These are phyloP conservation scores for Talaromyces sp. DNA, from an alignment of 2,329 filamentous ascomycete species.

Conservation along the genomic window DNA sequence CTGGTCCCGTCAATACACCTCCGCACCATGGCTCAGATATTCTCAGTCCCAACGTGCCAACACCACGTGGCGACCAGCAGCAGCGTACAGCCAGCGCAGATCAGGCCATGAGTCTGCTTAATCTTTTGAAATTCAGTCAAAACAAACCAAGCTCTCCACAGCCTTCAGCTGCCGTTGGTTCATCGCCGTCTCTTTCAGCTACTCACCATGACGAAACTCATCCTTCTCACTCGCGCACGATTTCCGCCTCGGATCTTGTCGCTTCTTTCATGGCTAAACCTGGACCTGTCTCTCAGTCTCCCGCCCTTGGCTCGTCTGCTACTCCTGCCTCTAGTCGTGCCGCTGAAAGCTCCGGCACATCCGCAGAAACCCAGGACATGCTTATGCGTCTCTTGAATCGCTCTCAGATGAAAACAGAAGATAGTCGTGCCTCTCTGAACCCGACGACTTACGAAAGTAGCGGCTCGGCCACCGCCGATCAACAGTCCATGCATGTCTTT, in stretches of 20 bases:
- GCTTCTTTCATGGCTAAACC: constrained; percentile 53
- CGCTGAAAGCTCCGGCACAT: constrained; percentile 21
- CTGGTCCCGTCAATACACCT: constrained; percentile 51
- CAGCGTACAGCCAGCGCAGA: constrained; percentile 38
- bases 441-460: constrained; percentile 4
- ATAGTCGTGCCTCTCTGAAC: constrained; percentile 6
- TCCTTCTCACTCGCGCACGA: constrained; percentile 33
- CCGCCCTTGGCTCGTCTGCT: constrained; percentile 31
- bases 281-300: constrained; percentile 22
- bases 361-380: constrained; percentile 71
- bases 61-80: constrained; percentile 42
- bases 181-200: constrained; percentile 29
- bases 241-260: constrained; percentile 57
- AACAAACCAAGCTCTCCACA: constrained; percentile 35
- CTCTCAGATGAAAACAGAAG: constrained; percentile 45
- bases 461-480: constrained; percentile 24
- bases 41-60: constrained; percentile 54
- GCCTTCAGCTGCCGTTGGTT: constrained; percentile 24
- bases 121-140: constrained; percentile 60
- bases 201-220: constrained; percentile 26
- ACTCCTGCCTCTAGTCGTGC: constrained; percentile 25
- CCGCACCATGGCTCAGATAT: constrained; percentile 57
- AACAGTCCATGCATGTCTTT: constrained; percentile 34
- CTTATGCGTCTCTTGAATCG: constrained; percentile 81
- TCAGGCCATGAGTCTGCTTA: constrained; percentile 58